These are phyloP conservation scores for Cryphonectria naterciae DNA, from an alignment of 2,329 filamentous ascomycete species.

Conservation along the genomic window DNA sequence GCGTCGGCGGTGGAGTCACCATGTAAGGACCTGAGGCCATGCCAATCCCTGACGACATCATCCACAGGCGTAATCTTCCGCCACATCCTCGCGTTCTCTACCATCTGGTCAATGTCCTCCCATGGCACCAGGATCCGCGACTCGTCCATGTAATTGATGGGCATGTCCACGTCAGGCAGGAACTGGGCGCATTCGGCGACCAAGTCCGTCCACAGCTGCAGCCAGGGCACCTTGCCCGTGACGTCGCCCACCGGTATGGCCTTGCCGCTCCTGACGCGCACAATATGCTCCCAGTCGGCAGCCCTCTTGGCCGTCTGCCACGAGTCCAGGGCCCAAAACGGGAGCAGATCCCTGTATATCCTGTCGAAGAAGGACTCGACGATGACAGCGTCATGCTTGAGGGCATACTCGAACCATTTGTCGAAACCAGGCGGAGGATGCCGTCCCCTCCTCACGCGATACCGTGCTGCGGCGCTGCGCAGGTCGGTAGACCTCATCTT, in stretches of 20 bases:
- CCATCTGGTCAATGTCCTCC: constrained; percentile 56
- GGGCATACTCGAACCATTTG: constrained; percentile 51
- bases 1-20: constrained; percentile 33
- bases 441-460: constrained; percentile 50
- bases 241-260: constrained; percentile 46
- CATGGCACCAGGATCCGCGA: constrained; percentile 64
- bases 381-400: constrained; percentile 46
- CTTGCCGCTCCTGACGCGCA: constrained; percentile 52
- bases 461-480: constrained; percentile 48
- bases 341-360: constrained; percentile 55
- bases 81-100: constrained; percentile 50
- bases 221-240: constrained; percentile 47
- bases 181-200: constrained; percentile 56
- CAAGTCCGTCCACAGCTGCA: constrained; percentile 53
- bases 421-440: constrained; percentile 55
- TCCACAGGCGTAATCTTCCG: constrained; percentile 48
- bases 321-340: constrained; percentile 59
- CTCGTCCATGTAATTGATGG: constrained; percentile 68
- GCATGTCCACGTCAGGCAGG: constrained; percentile 68
- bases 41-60: constrained; percentile 49
- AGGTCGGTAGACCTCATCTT: constrained; percentile 48
- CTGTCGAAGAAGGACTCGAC: constrained; percentile 57
- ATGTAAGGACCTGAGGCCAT: constrained; percentile 45
- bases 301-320: constrained; percentile 39
- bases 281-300: constrained; percentile 49